These are phyloP conservation scores for Parachaetomium inaequale DNA, from an alignment of 495 filamentous ascomycete genomes.

Conservation along the genomic window DNA sequence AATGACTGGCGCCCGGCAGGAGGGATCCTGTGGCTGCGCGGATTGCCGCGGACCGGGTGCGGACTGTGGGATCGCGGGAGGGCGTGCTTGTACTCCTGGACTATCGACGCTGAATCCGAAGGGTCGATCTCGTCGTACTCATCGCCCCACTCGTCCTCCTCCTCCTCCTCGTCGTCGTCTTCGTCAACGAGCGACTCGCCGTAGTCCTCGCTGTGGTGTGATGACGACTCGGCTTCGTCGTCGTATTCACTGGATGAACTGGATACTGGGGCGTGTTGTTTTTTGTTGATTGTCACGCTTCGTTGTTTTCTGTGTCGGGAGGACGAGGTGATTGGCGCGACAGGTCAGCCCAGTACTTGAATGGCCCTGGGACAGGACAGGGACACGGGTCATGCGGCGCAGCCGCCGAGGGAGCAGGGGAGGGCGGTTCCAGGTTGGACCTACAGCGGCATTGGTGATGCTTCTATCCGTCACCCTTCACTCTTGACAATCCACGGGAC, in stretches of 20 bases:
- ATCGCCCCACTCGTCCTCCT: slow-evolving; percentile 52
- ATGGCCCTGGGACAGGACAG: slow-evolving; percentile 4
- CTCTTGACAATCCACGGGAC: slow-evolving; percentile 40
- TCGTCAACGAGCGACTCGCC: slow-evolving; percentile 51
- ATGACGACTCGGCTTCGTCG: slow-evolving; percentile 29
- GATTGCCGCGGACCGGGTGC: slow-evolving; percentile 34
- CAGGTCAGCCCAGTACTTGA: slow-evolving; percentile 14
- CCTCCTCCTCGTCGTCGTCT: slow-evolving; percentile 45
- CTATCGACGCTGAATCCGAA: slow-evolving; percentile 73
- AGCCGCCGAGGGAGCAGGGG: slow-evolving; percentile 14
- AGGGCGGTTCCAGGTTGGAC: slow-evolving; percentile 20
- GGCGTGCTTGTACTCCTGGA: slow-evolving; percentile 23
- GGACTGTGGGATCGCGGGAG: slow-evolving; percentile 32
- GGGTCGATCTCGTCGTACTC: slow-evolving; percentile 66
- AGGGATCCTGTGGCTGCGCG: slow-evolving; percentile 39
- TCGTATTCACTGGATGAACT: slow-evolving; percentile 31
- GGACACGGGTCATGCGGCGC: slow-evolving; percentile 21
- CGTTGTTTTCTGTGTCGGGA: slow-evolving; percentile 42
- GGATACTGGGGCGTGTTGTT: slow-evolving; percentile 12
- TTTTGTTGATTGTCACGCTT: slow-evolving; percentile 46
- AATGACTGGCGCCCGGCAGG: slow-evolving; percentile 33
- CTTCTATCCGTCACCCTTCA: slow-evolving; percentile 36
- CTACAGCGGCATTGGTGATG: slow-evolving; percentile 51
- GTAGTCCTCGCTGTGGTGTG: slow-evolving; percentile 30
- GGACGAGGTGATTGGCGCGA: slow-evolving; percentile 11